phyloP scores from a whole-genome alignment of 805 yeast species.

The Zygoascus flipseniorum region DNA sequence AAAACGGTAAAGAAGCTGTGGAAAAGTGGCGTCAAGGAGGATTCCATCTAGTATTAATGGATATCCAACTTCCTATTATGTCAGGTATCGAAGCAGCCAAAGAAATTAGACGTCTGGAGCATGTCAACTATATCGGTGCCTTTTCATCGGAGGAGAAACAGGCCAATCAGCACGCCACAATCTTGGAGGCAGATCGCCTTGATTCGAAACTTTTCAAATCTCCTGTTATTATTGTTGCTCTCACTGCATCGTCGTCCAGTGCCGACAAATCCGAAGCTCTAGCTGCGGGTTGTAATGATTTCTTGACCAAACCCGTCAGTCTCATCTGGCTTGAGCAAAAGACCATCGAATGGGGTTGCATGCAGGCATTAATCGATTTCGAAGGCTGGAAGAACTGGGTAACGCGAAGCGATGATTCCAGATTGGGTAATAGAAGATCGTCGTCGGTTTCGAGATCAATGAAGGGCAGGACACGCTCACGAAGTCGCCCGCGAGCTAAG shows the following conservation, averaged over 20 bases:
- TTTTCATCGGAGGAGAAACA: constrained; percentile 33
- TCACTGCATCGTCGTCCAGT: constrained; percentile 84
- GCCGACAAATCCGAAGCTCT: constrained; percentile 84
- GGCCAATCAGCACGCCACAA: constrained; percentile 13
- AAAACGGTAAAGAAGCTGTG: constrained; percentile 90
- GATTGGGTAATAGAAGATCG: neutral
- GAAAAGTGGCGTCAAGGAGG: constrained; percentile 95
- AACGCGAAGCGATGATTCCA: constrained; percentile 8
- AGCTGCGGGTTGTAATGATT: constrained; percentile 97
- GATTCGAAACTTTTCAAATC: constrained; percentile 64
- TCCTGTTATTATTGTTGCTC: constrained; percentile 96
- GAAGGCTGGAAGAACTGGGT: constrained; percentile 69
- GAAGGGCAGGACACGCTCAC: neutral
- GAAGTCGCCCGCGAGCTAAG: neutral
- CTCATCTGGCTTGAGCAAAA: constrained; percentile 89
- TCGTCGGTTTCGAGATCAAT: neutral
- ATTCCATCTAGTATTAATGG: constrained; percentile 91
- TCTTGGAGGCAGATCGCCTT: constrained; percentile 41
- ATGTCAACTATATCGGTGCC: constrained; percentile 68
- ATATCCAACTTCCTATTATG: constrained; percentile 90
- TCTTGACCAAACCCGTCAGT: constrained; percentile 91
- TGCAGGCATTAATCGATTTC: constrained; percentile 94
- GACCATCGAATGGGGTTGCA: constrained; percentile 93
- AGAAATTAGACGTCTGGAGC: constrained; percentile 80
- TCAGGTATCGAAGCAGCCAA: constrained; percentile 94